phyloP scores from a whole-genome alignment of 2,329 filamentous ascomycete species.

The Paracoccidioides brasiliensis region DNA sequence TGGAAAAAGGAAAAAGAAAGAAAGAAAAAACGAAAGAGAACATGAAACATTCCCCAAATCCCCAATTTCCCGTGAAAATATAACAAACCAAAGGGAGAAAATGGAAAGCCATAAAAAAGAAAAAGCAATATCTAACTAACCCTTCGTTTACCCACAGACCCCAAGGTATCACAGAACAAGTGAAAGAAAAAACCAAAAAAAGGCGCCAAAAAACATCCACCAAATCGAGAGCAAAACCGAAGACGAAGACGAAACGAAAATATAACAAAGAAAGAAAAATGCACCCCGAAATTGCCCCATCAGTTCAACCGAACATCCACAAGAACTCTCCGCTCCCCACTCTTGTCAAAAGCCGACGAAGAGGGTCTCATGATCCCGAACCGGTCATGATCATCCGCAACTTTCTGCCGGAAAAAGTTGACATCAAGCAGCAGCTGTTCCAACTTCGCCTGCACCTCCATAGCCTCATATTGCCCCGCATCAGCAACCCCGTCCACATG shows the following conservation, averaged over 20 bases:
- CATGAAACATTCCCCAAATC: background rate
- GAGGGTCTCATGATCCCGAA: slow-evolving; percentile 20
- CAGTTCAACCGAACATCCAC: slow-evolving; percentile 3
- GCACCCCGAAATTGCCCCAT: background rate
- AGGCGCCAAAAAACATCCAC: background rate
- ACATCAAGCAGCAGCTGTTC: slow-evolving; percentile 71
- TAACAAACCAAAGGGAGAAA: background rate
- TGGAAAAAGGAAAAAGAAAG: slow-evolving; percentile 5
- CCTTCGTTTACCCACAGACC: background rate
- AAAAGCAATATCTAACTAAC: slow-evolving; percentile 1
- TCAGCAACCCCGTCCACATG: background rate
- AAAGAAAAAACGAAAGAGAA: slow-evolving; percentile 2
- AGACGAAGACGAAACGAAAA: background rate
- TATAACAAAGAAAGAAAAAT: background rate
- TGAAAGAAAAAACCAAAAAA: background rate
- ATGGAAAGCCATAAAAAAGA: background rate
- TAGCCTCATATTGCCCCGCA: slow-evolving; percentile 32
- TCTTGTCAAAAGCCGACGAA: background rate
- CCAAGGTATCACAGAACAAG: background rate
- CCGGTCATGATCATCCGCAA: slow-evolving; percentile 56
- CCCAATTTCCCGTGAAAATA: background rate
- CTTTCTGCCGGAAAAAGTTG: slow-evolving; percentile 68
- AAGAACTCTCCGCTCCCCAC: slow-evolving; percentile 2
- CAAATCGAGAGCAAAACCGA: too few relatives aligned
- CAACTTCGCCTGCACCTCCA: slow-evolving; percentile 70